Evolutionary conservation across 352 stramenopile species (phyloP).

Genomic region (Peronosclerospora sorghi): DNA sequence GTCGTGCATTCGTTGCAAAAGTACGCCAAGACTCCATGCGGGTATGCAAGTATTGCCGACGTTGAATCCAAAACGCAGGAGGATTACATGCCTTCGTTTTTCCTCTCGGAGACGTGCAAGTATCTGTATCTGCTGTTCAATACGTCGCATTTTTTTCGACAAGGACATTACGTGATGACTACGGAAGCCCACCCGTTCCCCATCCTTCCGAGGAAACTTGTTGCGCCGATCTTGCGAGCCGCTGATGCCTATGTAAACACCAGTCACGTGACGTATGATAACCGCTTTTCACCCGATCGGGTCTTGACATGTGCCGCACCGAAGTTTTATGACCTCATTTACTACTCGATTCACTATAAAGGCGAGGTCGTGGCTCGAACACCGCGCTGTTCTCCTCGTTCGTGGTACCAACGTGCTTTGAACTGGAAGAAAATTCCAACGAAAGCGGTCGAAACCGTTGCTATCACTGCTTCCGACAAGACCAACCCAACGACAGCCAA

Average conservation of each 20-base stretch:
- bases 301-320: slow-evolving; percentile 26
- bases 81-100: slow-evolving; percentile 98
- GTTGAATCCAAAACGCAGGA: slow-evolving; percentile 83
- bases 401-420: slow-evolving; percentile 5
- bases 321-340: slow-evolving; percentile 41
- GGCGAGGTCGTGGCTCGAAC: slow-evolving; percentile 35
- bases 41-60: slow-evolving; percentile 86
- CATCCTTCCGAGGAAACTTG: slow-evolving; percentile 39
- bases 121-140: slow-evolving; percentile 97
- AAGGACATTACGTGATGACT: slow-evolving; percentile 90
- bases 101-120: slow-evolving; percentile 98
- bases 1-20: slow-evolving; percentile 85
- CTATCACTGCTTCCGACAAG: slow-evolving; percentile 5
- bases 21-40: slow-evolving; percentile 86
- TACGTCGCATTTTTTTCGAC: slow-evolving; percentile 82
- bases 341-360: slow-evolving; percentile 54
- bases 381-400: slow-evolving; percentile 19
- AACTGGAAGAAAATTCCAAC: slow-evolving; percentile 13
- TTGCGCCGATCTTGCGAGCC: slow-evolving; percentile 31
- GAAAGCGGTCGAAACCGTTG: slow-evolving; percentile 2
- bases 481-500: slow-evolving; percentile 1
- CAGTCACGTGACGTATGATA: slow-evolving; percentile 6
- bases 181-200: slow-evolving; percentile 95
- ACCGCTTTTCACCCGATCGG: slow-evolving; percentile 10
- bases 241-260: slow-evolving; percentile 5